Evolutionary conservation across 768 basidiomycete genomes (phyloP).

Genomic region (Serendipita sp.): DNA sequence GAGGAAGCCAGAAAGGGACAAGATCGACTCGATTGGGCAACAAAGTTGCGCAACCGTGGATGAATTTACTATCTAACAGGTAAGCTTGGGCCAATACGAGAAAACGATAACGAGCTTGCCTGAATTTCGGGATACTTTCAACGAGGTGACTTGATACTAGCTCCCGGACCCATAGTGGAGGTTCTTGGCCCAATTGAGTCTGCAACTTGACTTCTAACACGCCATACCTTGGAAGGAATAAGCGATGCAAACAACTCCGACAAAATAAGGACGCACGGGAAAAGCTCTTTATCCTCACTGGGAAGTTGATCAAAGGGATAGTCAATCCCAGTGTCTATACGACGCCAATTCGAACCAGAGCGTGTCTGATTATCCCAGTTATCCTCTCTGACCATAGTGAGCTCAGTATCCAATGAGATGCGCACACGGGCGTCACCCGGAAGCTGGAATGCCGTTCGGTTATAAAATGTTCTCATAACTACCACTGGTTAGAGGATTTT

Average conservation of each 20-base stretch:
- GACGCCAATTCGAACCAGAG: slow-evolving; percentile 81
- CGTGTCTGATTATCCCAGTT: slow-evolving; percentile 78
- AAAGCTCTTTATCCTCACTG: slow-evolving; percentile 72
- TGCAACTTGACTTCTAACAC: slow-evolving; percentile 95
- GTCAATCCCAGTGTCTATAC: slow-evolving; percentile 87
- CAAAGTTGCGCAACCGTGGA: slow-evolving; percentile 89
- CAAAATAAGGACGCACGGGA: slow-evolving; percentile 44
- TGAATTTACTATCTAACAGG: slow-evolving; percentile 53
- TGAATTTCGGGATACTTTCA: slow-evolving; percentile 96
- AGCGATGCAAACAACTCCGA: background rate
- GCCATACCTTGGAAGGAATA: slow-evolving; percentile 41
- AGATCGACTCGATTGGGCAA: slow-evolving; percentile 86
- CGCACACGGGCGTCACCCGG: slow-evolving; percentile 98
- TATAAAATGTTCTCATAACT: slow-evolving; percentile 98
- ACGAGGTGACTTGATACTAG: slow-evolving; percentile 92
- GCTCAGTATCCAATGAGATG: slow-evolving; percentile 93
- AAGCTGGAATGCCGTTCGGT: slow-evolving; percentile 96
- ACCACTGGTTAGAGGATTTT: background rate
- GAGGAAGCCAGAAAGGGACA: slow-evolving; percentile 96
- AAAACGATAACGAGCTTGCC: slow-evolving; percentile 26
- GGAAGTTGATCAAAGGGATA: slow-evolving; percentile 67
- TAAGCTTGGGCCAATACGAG: background rate
- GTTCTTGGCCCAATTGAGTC: slow-evolving; percentile 88
- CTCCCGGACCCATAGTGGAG: slow-evolving; percentile 90
- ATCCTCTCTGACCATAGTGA: slow-evolving; percentile 88